Evolutionary conservation across 176 grass and related monocot species (phyloP).

Genomic region (Pharus latifolius): DNA sequence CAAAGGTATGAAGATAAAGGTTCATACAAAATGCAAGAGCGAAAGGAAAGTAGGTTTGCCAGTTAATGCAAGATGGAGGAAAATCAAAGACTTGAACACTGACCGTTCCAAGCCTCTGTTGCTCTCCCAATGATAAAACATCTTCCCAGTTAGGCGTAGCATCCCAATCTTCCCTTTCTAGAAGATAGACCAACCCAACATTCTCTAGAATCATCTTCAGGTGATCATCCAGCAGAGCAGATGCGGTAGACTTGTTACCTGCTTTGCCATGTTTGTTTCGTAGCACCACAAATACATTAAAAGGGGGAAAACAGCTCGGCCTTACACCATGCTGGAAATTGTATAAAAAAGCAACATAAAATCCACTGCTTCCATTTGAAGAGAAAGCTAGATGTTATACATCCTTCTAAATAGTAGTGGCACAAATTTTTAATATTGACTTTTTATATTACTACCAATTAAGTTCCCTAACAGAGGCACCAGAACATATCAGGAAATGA

Average conservation of each 20-base stretch:
- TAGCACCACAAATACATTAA: no score
- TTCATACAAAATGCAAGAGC: neutral
- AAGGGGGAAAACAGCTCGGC: no score
- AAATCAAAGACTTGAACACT: neutral
- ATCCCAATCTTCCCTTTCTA: constrained; percentile 59
- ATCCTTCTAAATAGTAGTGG: no score
- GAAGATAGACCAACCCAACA: constrained; percentile 50
- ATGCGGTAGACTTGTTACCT: constrained; percentile 18
- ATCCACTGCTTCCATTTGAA: no score
- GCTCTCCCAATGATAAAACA: constrained; percentile 47
- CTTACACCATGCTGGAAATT: no score
- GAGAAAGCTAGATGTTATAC: no score
- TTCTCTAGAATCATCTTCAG: constrained; percentile 42
- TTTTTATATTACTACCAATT: no score
- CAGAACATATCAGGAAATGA: no score
- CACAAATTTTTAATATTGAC: no score
- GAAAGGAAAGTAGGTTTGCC: neutral
- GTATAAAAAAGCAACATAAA: no score
- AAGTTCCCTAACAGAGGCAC: no score
- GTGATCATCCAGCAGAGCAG: constrained; percentile 28
- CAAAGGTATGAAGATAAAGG: no score
- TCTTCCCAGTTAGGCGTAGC: constrained; percentile 50
- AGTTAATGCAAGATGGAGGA: neutral
- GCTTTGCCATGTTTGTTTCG: neutral
- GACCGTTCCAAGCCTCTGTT: constrained; percentile 56